Conservation (phyloP, 495 filamentous ascomycete genomes). For the Lasiosphaeria miniovina region DNA sequence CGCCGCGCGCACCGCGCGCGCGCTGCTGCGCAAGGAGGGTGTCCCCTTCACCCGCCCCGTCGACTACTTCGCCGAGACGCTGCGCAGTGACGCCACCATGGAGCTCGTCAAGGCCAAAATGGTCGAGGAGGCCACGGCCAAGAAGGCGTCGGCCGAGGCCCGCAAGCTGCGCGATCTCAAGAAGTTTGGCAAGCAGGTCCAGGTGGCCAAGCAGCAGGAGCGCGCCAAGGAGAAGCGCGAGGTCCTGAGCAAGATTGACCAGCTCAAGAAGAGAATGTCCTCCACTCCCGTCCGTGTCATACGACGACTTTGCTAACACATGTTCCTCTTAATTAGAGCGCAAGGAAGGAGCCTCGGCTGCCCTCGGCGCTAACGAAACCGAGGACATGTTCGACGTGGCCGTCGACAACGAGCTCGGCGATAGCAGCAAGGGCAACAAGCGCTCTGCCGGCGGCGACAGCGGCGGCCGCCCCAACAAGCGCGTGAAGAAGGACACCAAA, state of each 20-base stretch:
- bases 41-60: constrained; percentile 80
- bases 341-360: constrained; percentile 63
- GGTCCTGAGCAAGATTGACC: constrained; percentile 88
- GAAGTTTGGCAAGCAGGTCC: constrained; percentile 99
- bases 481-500: constrained; percentile 88
- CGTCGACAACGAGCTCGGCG: constrained; percentile 71
- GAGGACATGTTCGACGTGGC: constrained; percentile 95
- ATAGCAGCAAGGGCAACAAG: constrained; percentile 40
- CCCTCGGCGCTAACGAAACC: constrained; percentile 63
- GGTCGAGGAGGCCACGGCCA: constrained; percentile 82
- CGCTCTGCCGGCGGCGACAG: constrained; percentile 34
- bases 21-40: constrained; percentile 73
- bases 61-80: constrained; percentile 98
- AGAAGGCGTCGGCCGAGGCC: constrained; percentile 90
- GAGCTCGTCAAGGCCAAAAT: constrained; percentile 90
- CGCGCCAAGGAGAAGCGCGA: constrained; percentile 85
- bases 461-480: constrained; percentile 59
- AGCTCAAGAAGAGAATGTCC: constrained; percentile 83
- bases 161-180: constrained; percentile 90
- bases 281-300: background rate
- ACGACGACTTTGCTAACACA: constrained; percentile 13
- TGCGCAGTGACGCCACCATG: constrained; percentile 98
- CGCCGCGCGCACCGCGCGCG: constrained; percentile 68
- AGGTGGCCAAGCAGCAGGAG: constrained; percentile 94
- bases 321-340: constrained; percentile 60